Percentiles rank a stretch among this genome's conserved stretches.
phyloP scores from a whole-genome alignment of 2,329 filamentous ascomycete species.

The Aspergillus sp. region DNA sequence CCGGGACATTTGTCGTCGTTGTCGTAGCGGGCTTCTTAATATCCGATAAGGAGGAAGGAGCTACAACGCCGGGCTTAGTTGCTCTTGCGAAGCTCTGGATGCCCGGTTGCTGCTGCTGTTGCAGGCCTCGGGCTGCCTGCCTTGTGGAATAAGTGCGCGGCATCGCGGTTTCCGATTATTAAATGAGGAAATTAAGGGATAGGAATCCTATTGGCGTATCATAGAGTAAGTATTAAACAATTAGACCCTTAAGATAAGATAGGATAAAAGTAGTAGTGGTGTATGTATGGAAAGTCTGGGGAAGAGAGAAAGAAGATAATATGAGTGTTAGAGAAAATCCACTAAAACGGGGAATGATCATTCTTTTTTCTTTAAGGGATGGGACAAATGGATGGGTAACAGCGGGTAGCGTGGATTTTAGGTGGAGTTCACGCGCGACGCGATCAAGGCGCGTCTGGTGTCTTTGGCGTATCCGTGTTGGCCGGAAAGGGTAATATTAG shows the following conservation, averaged over 20 bases:
- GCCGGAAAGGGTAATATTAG: slow-evolving; percentile 17
- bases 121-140: slow-evolving; percentile 26
- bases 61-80: slow-evolving; percentile 41
- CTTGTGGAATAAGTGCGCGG: slow-evolving; percentile 32
- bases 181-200: slow-evolving; percentile 10
- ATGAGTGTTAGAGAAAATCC: neutral
- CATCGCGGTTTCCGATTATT: slow-evolving; percentile 30
- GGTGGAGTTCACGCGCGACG: slow-evolving; percentile 17
- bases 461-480: slow-evolving; percentile 14
- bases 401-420: slow-evolving; percentile 8
- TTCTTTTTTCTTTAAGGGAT: slow-evolving; percentile 9
- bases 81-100: slow-evolving; percentile 49
- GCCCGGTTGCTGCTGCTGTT: slow-evolving; percentile 33
- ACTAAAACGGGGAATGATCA: neutral
- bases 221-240: slow-evolving; percentile 9
- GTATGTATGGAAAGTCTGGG: neutral
- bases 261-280: neutral
- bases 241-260: neutral
- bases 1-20: slow-evolving; percentile 25
- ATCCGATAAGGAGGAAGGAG: slow-evolving; percentile 17
- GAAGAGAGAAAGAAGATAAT: neutral
- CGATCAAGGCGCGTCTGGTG: slow-evolving; percentile 17
- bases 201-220: slow-evolving; percentile 6
- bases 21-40: slow-evolving; percentile 32
- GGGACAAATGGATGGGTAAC: neutral